Percentiles rank a stretch among this genome's conserved stretches.
phyloP scores from a whole-genome alignment of 2,329 filamentous ascomycete genomes.

The Talaromyces sp. region DNA sequence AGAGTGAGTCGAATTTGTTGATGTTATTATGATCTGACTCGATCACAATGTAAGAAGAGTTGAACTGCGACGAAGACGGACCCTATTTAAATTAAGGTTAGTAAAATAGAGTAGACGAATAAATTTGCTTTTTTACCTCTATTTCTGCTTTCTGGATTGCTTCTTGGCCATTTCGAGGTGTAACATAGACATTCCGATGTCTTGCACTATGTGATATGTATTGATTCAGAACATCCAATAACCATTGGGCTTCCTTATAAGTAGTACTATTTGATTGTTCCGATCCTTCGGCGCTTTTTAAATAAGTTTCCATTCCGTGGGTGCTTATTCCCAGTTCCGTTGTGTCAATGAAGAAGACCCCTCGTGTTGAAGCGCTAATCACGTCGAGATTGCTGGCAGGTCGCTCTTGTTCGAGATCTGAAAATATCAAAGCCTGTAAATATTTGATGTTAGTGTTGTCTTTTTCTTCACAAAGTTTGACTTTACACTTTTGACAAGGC shows the following conservation, averaged over 20 bases:
- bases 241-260: conserved; percentile 18
- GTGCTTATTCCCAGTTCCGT: conserved; percentile 38
- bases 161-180: neutral
- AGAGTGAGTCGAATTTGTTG: conserved; percentile 25
- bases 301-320: conserved; percentile 33
- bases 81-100: neutral
- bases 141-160: neutral
- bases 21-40: conserved; percentile 28
- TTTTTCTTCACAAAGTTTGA: neutral
- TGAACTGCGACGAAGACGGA: neutral
- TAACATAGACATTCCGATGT: conserved; percentile 10
- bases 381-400: conserved; percentile 22
- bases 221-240: conserved; percentile 8
- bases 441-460: neutral
- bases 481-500: conserved; percentile 32
- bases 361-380: conserved; percentile 26
- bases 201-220: conserved; percentile 5
- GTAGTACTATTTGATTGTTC: conserved; percentile 13
- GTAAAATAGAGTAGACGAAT: neutral
- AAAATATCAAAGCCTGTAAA: conserved; percentile 19
- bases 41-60: conserved; percentile 27
- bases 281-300: conserved; percentile 35
- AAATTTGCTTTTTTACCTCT: neutral
- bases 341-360: conserved; percentile 42
- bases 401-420: neutral